Evolutionary conservation across 148 eudicot species (phyloP).

Genomic region (Suaeda aralocaspica): DNA sequence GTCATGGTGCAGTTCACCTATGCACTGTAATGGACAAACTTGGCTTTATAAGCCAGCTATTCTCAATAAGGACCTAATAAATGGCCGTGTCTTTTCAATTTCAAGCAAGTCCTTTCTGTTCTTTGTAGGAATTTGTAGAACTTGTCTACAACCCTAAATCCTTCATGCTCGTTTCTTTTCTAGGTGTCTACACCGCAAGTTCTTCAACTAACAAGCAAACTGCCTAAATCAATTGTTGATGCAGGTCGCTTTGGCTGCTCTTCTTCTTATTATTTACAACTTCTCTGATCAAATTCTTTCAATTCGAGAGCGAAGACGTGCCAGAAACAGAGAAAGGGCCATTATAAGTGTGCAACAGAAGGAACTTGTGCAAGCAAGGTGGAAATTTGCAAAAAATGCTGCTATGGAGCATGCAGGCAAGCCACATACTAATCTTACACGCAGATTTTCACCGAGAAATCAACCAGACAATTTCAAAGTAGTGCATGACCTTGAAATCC

Average conservation of each 20-base stretch:
- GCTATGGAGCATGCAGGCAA: slow-evolving; percentile 53
- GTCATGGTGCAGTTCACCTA: too few relatives aligned
- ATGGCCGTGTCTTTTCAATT: not conserved
- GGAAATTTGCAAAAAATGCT: slow-evolving; percentile 72
- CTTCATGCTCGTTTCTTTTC: too few relatives aligned
- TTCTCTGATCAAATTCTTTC: slow-evolving; percentile 79
- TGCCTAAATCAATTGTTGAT: slow-evolving; percentile 9
- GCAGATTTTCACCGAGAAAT: slow-evolving; percentile 47
- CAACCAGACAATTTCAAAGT: slow-evolving; percentile 31
- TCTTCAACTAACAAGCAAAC: not conserved
- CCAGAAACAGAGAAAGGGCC: slow-evolving; percentile 82
- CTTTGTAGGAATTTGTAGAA: too few relatives aligned
- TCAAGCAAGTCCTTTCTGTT: not conserved
- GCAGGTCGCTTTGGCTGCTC: slow-evolving; percentile 76
- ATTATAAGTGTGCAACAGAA: slow-evolving; percentile 55
- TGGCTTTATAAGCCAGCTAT: too few relatives aligned
- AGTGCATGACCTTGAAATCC: slow-evolving; percentile 27
- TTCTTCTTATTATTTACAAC: slow-evolving; percentile 78
- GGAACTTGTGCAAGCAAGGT: slow-evolving; percentile 52
- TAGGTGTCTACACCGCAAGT: not conserved
- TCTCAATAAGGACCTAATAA: too few relatives aligned
- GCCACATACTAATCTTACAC: slow-evolving; percentile 52
- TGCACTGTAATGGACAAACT: too few relatives aligned
- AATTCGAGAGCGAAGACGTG: slow-evolving; percentile 65
- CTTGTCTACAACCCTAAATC: not conserved